A percentile compares a stretch with the other conserved stretches of the same genome.
Conservation (phyloP, 441 rosid genomes). For the Erysimum cheiri region DNA sequence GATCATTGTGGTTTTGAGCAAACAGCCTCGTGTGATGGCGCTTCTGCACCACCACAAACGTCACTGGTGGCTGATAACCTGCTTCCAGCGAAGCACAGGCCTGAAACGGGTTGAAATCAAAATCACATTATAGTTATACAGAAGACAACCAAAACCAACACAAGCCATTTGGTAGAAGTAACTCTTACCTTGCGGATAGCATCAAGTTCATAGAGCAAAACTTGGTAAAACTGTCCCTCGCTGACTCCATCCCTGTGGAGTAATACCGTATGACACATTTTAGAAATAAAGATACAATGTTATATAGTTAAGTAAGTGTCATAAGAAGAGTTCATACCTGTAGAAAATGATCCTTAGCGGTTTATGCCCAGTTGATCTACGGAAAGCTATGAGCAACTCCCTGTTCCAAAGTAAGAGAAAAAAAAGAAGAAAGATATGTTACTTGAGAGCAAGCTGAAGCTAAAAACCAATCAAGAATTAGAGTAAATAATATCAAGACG, state of each 20-base stretch:
- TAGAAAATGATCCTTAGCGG: constrained; percentile 91
- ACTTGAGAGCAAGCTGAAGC: constrained; percentile 6
- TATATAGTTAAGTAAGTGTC: neutral
- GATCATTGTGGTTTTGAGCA: constrained; percentile 78
- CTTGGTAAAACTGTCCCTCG: constrained; percentile 95
- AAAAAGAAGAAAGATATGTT: neutral
- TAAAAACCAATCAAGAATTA: neutral
- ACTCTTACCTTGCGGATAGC: constrained; percentile 84
- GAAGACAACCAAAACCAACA: neutral
- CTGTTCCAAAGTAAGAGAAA: constrained; percentile 46
- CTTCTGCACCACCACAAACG: constrained; percentile 98
- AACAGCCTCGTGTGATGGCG: constrained; percentile 98
- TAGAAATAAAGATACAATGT: neutral
- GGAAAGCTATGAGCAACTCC: constrained; percentile 88
- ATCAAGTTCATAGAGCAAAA: constrained; percentile 84
- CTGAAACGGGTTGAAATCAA: constrained; percentile 40
- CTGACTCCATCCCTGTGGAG: constrained; percentile 87
- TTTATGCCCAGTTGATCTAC: constrained; percentile 89
- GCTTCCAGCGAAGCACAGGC: constrained; percentile 92
- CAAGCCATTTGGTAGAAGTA: neutral
- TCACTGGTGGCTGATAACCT: constrained; percentile 95
- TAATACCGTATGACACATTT: constrained; percentile 6
- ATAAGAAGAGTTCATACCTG: constrained; percentile 50
- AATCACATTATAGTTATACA: neutral
- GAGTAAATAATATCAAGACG: constrained; percentile 18